These are phyloP conservation scores for Aspergillus baeticus DNA, from an alignment of 495 filamentous ascomycete species.

Conservation along the genomic window DNA sequence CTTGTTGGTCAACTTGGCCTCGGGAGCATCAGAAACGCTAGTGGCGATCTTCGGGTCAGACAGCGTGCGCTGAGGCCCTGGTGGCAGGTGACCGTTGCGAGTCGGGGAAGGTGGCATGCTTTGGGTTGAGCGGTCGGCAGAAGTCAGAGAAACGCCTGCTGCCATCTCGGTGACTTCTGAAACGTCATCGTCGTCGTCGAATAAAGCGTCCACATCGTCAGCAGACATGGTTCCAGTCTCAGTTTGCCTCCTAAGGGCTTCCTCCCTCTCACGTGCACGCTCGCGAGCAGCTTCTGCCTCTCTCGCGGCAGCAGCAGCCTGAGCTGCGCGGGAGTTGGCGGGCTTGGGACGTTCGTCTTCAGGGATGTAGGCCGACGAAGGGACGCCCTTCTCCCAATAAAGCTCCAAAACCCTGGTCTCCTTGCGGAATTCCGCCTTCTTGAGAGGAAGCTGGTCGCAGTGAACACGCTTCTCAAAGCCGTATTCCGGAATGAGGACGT, in stretches of 20 bases:
- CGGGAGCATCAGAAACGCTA: constrained; percentile 63
- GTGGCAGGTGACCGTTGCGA: constrained; percentile 67
- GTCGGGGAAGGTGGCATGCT: constrained; percentile 93
- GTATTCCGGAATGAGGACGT: constrained; percentile 96
- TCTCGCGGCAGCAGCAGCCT: constrained; percentile 71
- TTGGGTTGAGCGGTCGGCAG: constrained; percentile 81
- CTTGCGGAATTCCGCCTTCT: constrained; percentile 98
- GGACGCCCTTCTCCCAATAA: constrained; percentile 99
- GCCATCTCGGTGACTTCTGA: constrained; percentile 84
- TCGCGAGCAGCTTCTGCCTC: constrained; percentile 78
- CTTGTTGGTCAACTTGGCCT: constrained; percentile 83
- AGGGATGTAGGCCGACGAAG: constrained; percentile 92
- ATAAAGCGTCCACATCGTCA: constrained; percentile 87
- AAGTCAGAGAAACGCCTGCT: constrained; percentile 76
- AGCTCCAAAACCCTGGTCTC: constrained; percentile 88
- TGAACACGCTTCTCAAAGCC: constrained; percentile 99
- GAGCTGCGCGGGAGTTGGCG: constrained; percentile 54
- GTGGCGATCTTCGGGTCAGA: constrained; percentile 89
- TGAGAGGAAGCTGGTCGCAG: constrained; percentile 94
- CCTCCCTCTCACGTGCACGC: constrained; percentile 76
- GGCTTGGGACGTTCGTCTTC: constrained; percentile 95
- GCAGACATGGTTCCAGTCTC: constrained; percentile 89
- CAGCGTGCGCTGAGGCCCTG: constrained; percentile 80
- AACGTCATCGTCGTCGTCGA: constrained; percentile 85
- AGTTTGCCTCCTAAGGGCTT: constrained; percentile 84